Conservation (phyloP, 345 rosid genomes). For the Lepidium africanum region DNA sequence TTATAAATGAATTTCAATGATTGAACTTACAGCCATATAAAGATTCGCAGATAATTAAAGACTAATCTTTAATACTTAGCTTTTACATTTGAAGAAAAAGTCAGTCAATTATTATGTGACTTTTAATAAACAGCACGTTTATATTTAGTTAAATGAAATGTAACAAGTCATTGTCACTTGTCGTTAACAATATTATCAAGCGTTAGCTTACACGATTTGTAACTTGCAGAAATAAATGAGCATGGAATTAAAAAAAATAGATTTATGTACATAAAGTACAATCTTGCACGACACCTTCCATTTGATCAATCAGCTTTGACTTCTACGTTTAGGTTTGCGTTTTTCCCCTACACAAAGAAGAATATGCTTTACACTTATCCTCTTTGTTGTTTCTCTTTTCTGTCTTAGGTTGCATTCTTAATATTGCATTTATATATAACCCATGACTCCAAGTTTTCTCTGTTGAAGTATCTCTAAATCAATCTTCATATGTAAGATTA, state of each 20-base stretch:
- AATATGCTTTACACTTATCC: constrained; percentile 27
- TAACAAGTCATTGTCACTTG: constrained; percentile 11
- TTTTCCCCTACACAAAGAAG: constrained; percentile 4
- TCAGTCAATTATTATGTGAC: not conserved
- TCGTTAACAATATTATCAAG: not conserved
- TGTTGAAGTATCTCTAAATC: not conserved
- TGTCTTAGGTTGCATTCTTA: constrained; percentile 1
- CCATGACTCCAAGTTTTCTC: constrained; percentile 9
- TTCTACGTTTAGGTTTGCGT: constrained; percentile 23
- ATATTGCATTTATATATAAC: not conserved
- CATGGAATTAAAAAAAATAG: not conserved
- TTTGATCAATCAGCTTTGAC: constrained; percentile 17
- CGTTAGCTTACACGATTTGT: constrained; percentile 23
- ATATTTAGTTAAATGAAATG: not conserved
- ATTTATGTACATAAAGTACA: not conserved
- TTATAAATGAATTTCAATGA: not conserved
- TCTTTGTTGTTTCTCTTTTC: constrained; percentile 1
- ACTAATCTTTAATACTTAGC: not conserved
- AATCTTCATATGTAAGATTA: not conserved
- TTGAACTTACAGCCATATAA: not conserved
- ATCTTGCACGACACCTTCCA: constrained; percentile 23
- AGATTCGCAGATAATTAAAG: not conserved
- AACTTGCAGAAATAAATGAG: not conserved
- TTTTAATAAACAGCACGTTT: not conserved
- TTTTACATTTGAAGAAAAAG: not conserved